phyloP scores from a whole-genome alignment of 495 filamentous ascomycete species.

The Margaritispora aquatica region DNA sequence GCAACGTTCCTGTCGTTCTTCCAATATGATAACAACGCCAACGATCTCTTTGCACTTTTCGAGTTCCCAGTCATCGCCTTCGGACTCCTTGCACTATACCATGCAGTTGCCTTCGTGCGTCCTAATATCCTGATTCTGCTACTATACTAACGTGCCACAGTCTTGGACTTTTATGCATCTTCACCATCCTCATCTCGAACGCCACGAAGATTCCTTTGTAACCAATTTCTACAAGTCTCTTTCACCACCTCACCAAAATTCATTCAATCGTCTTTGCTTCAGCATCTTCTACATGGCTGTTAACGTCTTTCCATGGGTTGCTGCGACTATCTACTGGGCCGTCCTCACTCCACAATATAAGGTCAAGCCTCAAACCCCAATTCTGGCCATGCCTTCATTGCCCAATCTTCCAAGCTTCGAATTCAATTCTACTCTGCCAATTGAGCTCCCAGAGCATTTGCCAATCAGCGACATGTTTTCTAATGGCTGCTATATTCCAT shows the following conservation, averaged over 20 bases:
- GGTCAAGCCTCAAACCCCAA: neutral
- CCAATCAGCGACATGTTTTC: constrained; percentile 9
- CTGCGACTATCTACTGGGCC: constrained; percentile 41
- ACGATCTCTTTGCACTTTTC: constrained; percentile 35
- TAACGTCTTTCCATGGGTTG: constrained; percentile 38
- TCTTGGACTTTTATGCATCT: constrained; percentile 45
- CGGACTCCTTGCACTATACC: constrained; percentile 37
- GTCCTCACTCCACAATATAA: constrained; percentile 24
- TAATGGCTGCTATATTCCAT: constrained; percentile 17
- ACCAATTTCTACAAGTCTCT: constrained; percentile 27
- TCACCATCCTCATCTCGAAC: constrained; percentile 32
- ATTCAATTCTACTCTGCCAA: neutral
- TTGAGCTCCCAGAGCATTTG: neutral
- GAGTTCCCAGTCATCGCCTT: constrained; percentile 41
- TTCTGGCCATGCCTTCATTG: neutral
- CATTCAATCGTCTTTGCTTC: constrained; percentile 33
- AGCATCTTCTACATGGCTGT: constrained; percentile 43
- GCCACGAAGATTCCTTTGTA: constrained; percentile 20
- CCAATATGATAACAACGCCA: constrained; percentile 30
- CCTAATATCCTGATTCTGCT: neutral
- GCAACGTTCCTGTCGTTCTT: constrained; percentile 30
- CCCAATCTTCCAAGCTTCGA: neutral
- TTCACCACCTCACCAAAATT: constrained; percentile 32
- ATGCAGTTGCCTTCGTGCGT: constrained; percentile 36
- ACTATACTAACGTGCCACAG: constrained; percentile 18